These are phyloP conservation scores for Penicillium desertorum DNA, from an alignment of 495 filamentous ascomycete genomes.

Conservation along the genomic window DNA sequence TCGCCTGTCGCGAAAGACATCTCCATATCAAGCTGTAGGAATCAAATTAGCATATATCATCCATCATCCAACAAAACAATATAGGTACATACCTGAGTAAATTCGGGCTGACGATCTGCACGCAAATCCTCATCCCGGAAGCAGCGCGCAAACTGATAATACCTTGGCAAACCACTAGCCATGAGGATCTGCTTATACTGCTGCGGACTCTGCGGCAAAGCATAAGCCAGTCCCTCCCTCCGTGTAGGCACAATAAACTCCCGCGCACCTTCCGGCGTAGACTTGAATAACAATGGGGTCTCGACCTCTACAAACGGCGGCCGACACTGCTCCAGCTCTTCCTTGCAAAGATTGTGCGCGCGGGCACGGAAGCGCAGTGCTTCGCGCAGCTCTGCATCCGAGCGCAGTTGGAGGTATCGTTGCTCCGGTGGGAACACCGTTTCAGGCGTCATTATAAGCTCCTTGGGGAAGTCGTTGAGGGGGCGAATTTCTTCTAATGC, in stretches of 20 bases:
- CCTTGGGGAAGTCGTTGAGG: constrained; percentile 73
- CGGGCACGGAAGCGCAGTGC: constrained; percentile 60
- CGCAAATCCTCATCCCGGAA: constrained; percentile 95
- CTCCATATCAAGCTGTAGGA: constrained; percentile 77
- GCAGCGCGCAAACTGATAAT: constrained; percentile 91
- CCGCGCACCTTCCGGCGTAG: constrained; percentile 90
- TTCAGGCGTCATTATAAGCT: constrained; percentile 70
- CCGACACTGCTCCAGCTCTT: constrained; percentile 44
- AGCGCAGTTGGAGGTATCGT: constrained; percentile 83
- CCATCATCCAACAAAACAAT: neutral
- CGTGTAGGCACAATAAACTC: constrained; percentile 96
- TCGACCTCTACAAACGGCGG: constrained; percentile 75
- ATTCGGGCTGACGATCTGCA: constrained; percentile 93
- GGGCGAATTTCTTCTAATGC: constrained; percentile 60
- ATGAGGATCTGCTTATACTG: constrained; percentile 99
- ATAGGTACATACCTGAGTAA: constrained; percentile 70
- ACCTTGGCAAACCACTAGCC: constrained; percentile 77
- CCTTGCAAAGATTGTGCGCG: constrained; percentile 51
- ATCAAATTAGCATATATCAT: constrained; percentile 6
- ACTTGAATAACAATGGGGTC: constrained; percentile 94
- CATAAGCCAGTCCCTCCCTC: constrained; percentile 72
- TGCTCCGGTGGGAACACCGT: constrained; percentile 69
- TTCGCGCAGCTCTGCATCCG: constrained; percentile 58
- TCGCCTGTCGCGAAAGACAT: constrained; percentile 77
- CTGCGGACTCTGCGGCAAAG: constrained; percentile 92